Percentiles rank a stretch among this genome's conserved stretches.
These are phyloP conservation scores for Porcisia deanei DNA, from an alignment of 208 protist genomes.

Conservation along the genomic window DNA sequence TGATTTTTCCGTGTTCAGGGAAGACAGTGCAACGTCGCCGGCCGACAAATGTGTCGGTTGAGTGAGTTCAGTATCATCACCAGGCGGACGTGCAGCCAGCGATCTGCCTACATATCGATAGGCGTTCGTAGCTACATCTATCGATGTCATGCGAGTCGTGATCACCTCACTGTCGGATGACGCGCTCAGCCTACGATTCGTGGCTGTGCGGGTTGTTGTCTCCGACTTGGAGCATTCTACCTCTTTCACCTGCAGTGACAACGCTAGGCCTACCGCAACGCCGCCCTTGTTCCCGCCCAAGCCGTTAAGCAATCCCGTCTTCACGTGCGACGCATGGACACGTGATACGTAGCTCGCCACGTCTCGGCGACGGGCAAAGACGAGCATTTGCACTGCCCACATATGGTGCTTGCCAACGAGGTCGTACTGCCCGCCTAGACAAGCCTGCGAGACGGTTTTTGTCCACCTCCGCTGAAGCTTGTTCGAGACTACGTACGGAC, in stretches of 20 bases:
- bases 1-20: background rate
- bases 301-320: slow-evolving; percentile 59
- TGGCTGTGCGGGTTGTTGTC: background rate
- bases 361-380: slow-evolving; percentile 74
- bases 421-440: slow-evolving; percentile 59
- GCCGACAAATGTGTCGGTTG: background rate
- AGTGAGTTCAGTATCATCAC: background rate
- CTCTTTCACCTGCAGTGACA: slow-evolving; percentile 50
- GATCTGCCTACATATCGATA: background rate
- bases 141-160: background rate
- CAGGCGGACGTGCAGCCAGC: too few relatives aligned
- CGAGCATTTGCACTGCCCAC: slow-evolving; percentile 84
- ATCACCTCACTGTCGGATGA: background rate
- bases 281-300: slow-evolving; percentile 94
- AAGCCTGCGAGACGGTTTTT: slow-evolving; percentile 33
- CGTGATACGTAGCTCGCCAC: slow-evolving; percentile 61
- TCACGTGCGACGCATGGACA: slow-evolving; percentile 47
- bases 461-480: slow-evolving; percentile 57
- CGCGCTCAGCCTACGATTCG: background rate
- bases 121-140: too few relatives aligned
- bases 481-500: slow-evolving; percentile 50
- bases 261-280: slow-evolving; percentile 68
- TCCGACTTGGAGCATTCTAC: slow-evolving; percentile 6
- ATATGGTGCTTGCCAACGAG: slow-evolving; percentile 54
- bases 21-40: background rate